Evolutionary conservation across 2,329 filamentous ascomycete species (phyloP).

Genomic region (Colletotrichum horii): DNA sequence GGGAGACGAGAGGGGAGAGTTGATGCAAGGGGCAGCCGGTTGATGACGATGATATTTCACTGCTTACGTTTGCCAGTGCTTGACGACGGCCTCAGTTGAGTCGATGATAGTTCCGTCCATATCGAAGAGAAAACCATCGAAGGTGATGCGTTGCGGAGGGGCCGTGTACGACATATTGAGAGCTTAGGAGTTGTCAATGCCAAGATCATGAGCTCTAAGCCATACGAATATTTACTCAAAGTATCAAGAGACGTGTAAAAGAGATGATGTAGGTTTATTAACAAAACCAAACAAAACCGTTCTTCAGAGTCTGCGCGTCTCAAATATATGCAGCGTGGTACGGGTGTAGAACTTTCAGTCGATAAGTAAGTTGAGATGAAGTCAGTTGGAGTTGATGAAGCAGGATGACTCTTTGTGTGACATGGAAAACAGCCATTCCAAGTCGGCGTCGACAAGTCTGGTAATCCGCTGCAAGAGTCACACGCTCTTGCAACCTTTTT

Average conservation of each 20-base stretch:
- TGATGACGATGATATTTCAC: not conserved
- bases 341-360: not conserved
- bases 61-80: constrained; percentile 75
- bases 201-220: not conserved
- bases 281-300: not conserved
- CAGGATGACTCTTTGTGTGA: not conserved
- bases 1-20: not conserved
- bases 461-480: not conserved
- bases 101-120: constrained; percentile 88
- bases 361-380: not conserved
- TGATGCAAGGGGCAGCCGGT: not conserved
- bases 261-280: not conserved
- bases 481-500: not conserved
- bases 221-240: not conserved
- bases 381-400: not conserved
- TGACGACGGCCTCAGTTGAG: constrained; percentile 76
- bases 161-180: constrained; percentile 18
- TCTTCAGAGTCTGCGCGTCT: not conserved
- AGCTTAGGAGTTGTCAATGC: not conserved
- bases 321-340: not conserved
- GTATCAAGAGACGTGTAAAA: not conserved
- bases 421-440: not conserved
- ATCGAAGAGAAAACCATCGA: constrained; percentile 70
- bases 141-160: constrained; percentile 29
- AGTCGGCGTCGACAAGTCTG: constrained; percentile 4